A percentile compares a stretch with the other conserved stretches of the same genome.
Conservation (phyloP, 257 asterid species). For the Forsythia suspensa region DNA sequence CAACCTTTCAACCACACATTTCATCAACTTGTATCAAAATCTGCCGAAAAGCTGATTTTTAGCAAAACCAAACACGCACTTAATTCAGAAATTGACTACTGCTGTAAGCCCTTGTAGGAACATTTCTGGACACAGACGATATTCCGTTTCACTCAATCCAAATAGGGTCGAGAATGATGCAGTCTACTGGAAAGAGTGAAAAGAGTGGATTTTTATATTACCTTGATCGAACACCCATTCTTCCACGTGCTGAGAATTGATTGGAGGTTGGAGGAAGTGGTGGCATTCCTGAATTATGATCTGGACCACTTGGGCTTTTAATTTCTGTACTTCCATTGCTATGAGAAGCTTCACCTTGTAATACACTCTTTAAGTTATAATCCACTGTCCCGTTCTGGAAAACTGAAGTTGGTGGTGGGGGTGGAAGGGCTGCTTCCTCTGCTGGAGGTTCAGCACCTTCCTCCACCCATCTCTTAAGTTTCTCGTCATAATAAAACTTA, state of each 20-base stretch:
- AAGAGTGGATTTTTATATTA: conserved; percentile 27
- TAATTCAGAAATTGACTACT: not conserved
- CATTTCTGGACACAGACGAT: not conserved
- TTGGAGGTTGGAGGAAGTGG: conserved; percentile 95
- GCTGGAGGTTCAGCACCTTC: conserved; percentile 81
- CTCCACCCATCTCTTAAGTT: conserved; percentile 97
- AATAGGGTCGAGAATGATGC: not conserved
- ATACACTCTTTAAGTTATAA: conserved; percentile 64
- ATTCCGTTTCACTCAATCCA: not conserved
- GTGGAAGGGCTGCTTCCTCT: conserved; percentile 69
- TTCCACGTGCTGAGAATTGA: conserved; percentile 84
- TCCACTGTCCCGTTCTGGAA: conserved; percentile 82
- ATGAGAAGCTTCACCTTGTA: conserved; percentile 53
- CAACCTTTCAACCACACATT: no score
- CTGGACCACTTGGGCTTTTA: conserved; percentile 52
- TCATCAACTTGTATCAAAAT: no score
- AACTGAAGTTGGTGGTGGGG: conserved; percentile 74
- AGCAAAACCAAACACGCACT: no score
- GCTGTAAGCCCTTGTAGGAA: not conserved
- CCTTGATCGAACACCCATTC: conserved; percentile 88
- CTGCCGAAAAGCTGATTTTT: no score
- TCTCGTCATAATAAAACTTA: conserved; percentile 84
- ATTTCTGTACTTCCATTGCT: conserved; percentile 58
- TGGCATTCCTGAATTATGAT: conserved; percentile 77
- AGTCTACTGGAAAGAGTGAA: not conserved